Conservation (phyloP, 2,329 filamentous ascomycete genomes). For the Grosmannia clavigera region DNA sequence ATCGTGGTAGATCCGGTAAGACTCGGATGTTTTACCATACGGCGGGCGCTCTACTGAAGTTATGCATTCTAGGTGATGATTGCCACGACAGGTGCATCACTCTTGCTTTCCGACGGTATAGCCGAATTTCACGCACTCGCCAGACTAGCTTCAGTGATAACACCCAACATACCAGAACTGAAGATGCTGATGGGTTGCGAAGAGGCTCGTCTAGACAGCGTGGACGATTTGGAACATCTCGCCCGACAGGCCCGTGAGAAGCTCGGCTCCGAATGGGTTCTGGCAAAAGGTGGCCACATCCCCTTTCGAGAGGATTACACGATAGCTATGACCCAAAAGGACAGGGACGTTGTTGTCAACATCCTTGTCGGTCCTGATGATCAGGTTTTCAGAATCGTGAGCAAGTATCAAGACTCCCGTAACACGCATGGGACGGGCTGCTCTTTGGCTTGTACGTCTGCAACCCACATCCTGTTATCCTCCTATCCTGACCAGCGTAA, state of each 20-base stretch:
- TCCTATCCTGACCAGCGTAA: not conserved
- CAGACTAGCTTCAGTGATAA: slow-evolving; percentile 55
- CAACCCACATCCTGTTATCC: slow-evolving; percentile 8
- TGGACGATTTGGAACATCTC: slow-evolving; percentile 56
- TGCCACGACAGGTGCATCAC: slow-evolving; percentile 61
- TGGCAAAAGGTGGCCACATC: slow-evolving; percentile 86
- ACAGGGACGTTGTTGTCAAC: slow-evolving; percentile 60
- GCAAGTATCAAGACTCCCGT: slow-evolving; percentile 55
- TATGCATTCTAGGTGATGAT: slow-evolving; percentile 64
- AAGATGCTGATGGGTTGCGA: slow-evolving; percentile 44
- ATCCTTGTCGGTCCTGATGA: slow-evolving; percentile 52
- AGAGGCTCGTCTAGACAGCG: slow-evolving; percentile 30
- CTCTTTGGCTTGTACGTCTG: slow-evolving; percentile 64
- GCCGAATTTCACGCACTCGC: slow-evolving; percentile 49
- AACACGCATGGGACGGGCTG: slow-evolving; percentile 95
- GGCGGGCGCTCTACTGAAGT: not conserved
- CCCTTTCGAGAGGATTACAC: slow-evolving; percentile 55
- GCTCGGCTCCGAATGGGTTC: slow-evolving; percentile 66
- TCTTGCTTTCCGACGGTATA: slow-evolving; percentile 56
- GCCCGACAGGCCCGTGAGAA: slow-evolving; percentile 47
- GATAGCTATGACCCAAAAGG: slow-evolving; percentile 43
- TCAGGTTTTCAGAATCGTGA: slow-evolving; percentile 51
- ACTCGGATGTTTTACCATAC: not conserved
- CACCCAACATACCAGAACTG: slow-evolving; percentile 69
- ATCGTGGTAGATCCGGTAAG: slow-evolving; percentile 66